Conservation (phyloP, 1,284 basidiomycete genomes). For the Malassezia sp. region DNA sequence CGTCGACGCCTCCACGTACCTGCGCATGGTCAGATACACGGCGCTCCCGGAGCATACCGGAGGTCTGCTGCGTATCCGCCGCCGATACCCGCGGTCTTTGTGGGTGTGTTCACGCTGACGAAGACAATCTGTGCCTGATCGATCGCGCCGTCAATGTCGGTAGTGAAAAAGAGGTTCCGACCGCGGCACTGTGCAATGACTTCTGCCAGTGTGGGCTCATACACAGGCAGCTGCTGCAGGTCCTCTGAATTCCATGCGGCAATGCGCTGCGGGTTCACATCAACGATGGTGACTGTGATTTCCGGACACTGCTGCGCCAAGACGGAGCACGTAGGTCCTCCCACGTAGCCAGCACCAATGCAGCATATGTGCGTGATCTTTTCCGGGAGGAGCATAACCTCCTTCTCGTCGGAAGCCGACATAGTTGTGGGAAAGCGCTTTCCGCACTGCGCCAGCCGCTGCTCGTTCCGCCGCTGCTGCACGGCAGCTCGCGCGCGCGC, state of each 20-base stretch:
- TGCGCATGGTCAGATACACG: no score
- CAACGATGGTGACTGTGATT: constrained; percentile 90
- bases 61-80: constrained; percentile 95
- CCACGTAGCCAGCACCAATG: constrained; percentile 89
- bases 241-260: constrained; percentile 78
- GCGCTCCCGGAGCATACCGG: no score
- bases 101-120: constrained; percentile 84
- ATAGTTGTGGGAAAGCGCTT: background rate
- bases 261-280: constrained; percentile 85
- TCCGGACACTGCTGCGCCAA: constrained; percentile 89
- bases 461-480: no score
- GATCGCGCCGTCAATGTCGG: constrained; percentile 85
- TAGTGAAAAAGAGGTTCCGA: constrained; percentile 92
- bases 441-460: background rate
- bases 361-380: constrained; percentile 45
- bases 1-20: constrained; percentile 77
- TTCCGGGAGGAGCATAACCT: constrained; percentile 1
- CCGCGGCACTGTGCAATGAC: constrained; percentile 79
- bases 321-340: constrained; percentile 67
- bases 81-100: constrained; percentile 93
- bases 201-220: constrained; percentile 91
- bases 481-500: background rate
- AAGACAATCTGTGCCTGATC: constrained; percentile 70
- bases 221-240: constrained; percentile 61
- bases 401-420: background rate